Evolutionary conservation across 2,329 filamentous ascomycete species (phyloP), one percentile per base, ranked within the genome.

Genomic region (Geosmithia flava): DNA sequence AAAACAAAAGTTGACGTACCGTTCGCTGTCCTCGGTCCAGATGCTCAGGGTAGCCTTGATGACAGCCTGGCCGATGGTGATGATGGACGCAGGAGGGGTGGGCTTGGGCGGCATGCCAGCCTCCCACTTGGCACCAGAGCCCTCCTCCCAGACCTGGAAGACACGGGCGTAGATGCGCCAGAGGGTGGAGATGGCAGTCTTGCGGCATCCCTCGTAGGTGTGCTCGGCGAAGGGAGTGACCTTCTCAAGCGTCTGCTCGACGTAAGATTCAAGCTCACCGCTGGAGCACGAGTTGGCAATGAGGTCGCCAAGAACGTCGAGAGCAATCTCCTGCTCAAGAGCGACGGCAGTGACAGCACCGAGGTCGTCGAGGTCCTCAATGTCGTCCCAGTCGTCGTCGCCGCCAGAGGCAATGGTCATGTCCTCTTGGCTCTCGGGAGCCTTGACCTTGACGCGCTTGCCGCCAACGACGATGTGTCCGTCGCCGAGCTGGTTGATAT

Each of bases 301-400:
- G 52, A 98, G 81, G 61, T 98, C 93, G 54, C 90, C 93, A 37
- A 96, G 78, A 6, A 96, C 90, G 65, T 98, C 93, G 43, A 95
- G 81, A 39, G 93, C 91, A 57, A 97, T 94, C 68, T 98, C 93
- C 69, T 97, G 96, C 75, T 97, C 93, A 58, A 95, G 79, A 20
- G 91, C 88, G 48, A 96, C 80, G 47, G 89, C 88, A 23, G 88
- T 94, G 52, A 94, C 86, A 46, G 87, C 87, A 50, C 81, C 83
- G 45, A 94, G 74, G 57, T 89, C 86, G 57, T 89, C 85, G 78
- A 87, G 89, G 52, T 89, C 87, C 50, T 88, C 83, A 3, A 81
- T 79, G 15, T 83, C 75, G 53, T 85, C 83, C 62, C 63, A 67
- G 46, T 65, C 65, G 16, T 66, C 64, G 1, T 67, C 64, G 52